A percentile compares a stretch with the other conserved stretches of the same genome.
Evolutionary conservation across 2,329 filamentous ascomycete genomes (phyloP).

Genomic region (Fusarium sp.): DNA sequence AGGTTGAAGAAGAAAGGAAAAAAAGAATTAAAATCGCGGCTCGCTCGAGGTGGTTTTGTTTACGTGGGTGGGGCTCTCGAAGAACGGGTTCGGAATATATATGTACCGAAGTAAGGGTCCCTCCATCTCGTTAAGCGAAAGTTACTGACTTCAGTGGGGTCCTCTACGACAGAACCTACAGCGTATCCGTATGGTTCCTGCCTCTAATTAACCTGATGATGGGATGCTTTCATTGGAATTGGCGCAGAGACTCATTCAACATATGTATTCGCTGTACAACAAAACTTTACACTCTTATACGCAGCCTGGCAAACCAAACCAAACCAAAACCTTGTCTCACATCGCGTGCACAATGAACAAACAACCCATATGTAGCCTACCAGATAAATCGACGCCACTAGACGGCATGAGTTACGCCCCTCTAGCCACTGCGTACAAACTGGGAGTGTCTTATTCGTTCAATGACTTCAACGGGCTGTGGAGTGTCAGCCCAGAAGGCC

Average conservation of each 20-base stretch:
- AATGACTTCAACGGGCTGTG: constrained; percentile 2
- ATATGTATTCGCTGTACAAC: not conserved
- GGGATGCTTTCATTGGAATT: not conserved
- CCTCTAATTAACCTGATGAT: not conserved
- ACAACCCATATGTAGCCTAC: not conserved
- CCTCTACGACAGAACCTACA: not conserved
- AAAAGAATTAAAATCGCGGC: constrained; percentile 28
- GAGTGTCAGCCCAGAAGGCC: not conserved
- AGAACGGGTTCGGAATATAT: constrained; percentile 43
- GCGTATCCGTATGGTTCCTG: not conserved
- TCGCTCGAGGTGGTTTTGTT: constrained; percentile 29
- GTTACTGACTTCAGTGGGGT: not conserved
- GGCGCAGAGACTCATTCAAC: not conserved
- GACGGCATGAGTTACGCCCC: constrained; percentile 1
- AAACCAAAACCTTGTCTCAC: not conserved
- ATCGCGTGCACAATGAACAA: constrained; percentile 33
- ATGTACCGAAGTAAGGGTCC: constrained; percentile 33
- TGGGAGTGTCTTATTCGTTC: constrained; percentile 30
- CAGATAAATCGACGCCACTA: not conserved
- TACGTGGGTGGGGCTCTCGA: constrained; percentile 6
- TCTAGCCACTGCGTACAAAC: constrained; percentile 36
- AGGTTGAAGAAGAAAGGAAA: constrained; percentile 53
- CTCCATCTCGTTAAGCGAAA: not conserved
- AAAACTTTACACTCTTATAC: not conserved
- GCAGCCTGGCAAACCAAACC: not conserved